Evolutionary conservation across 1,284 basidiomycete species (phyloP), one percentile per base, ranked within the genome.

Genomic region (Marasmius sp.): DNA sequence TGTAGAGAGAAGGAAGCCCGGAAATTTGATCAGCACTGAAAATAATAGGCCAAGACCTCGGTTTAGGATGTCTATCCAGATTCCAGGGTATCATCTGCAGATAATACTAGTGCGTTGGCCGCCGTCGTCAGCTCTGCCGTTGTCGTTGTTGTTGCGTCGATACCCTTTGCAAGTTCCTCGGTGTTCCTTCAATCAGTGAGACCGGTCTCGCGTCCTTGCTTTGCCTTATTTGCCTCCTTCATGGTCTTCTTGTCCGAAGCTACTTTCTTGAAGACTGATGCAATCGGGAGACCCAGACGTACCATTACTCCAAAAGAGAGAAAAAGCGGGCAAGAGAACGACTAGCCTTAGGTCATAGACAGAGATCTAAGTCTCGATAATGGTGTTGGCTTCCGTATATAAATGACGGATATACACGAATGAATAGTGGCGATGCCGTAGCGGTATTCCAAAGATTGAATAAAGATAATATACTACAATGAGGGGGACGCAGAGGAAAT

Each of bases 151-250:
- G 27, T 5, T 27, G 27, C 27, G 5, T 27, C 27, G 27, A 27
- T 5, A 27, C 77, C 78, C 14, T 75, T 77, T 8, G 81, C 80
- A 68, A 61, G 66, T 66, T 61, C 72, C 69, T 55, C 72, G 68
- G 68, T 67, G 74, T 66, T 69, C 72, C 72, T 38, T 20, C 33
- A 33, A 8, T 8, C 12, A 67, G 60, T 73, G 48, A 75, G 70
- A 64, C 64, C 68, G 7, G 75, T 76, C 48, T 67, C 73, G 61
- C 77, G 75, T 43, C 73, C 69, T 74, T 77, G 65, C 72, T 71
- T 51, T 75, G 78, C 81, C 75, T 69, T 62, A 55, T 74, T 70
- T 45, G 61, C 64, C 55, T 66, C 67, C 54, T 61, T 61, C 45
- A 67, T 69, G 1, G 67, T 69, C 57, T 50, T 69, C 52, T 27